Evolutionary conservation across 768 basidiomycete genomes (phyloP).

Genomic region (Gymnopilus dilepis): DNA sequence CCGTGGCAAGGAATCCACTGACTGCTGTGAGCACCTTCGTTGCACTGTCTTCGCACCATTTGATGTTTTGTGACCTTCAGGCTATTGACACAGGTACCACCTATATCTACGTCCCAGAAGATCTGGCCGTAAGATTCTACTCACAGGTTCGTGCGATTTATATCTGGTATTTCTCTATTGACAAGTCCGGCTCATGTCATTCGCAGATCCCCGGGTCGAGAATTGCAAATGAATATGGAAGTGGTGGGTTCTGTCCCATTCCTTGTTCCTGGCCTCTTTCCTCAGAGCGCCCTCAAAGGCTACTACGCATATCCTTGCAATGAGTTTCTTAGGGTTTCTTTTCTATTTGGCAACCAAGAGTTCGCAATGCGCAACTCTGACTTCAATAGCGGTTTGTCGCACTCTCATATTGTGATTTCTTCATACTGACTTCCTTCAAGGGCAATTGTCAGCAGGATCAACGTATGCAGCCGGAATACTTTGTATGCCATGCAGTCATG

Average conservation of each 20-base stretch:
- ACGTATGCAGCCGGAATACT: no score
- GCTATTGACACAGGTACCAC: conserved; percentile 75
- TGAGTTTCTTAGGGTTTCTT: conserved; percentile 35
- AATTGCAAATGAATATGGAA: conserved; percentile 46
- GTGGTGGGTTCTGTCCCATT: conserved; percentile 32
- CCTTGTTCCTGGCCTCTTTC: background rate
- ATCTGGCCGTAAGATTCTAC: conserved; percentile 53
- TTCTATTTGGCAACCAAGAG: conserved; percentile 48
- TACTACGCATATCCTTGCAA: conserved; percentile 64
- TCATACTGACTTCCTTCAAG: no score
- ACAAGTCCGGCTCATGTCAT: background rate
- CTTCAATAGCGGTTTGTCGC: conserved; percentile 57
- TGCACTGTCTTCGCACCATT: no score
- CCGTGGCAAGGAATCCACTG: conserved; percentile 26
- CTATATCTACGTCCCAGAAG: conserved; percentile 60
- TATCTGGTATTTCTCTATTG: background rate
- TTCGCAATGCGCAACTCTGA: conserved; percentile 52
- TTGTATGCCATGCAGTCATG: no score
- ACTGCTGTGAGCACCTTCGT: conserved; percentile 42
- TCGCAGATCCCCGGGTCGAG: conserved; percentile 55
- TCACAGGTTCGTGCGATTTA: conserved; percentile 32
- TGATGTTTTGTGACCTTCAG: no score
- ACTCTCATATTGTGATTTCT: background rate
- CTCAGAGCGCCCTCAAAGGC: conserved; percentile 30
- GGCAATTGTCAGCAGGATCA: no score